These are phyloP conservation scores for Lentinula sp. DNA, from an alignment of 768 basidiomycete genomes.

Conservation along the genomic window DNA sequence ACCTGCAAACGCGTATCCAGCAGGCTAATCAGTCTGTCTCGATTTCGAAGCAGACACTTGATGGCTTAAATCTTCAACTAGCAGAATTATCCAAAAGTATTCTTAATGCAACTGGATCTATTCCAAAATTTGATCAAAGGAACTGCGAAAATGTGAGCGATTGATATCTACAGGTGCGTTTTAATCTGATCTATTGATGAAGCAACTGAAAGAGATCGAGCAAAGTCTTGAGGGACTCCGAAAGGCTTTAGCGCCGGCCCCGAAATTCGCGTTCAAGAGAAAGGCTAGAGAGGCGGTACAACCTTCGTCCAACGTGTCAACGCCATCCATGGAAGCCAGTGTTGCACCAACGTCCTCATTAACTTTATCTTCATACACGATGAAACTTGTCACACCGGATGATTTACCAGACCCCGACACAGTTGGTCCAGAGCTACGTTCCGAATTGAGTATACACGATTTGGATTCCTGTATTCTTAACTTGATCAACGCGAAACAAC, in stretches of 20 bases:
- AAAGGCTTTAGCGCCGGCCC: slow-evolving; percentile 28
- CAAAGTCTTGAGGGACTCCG: slow-evolving; percentile 40
- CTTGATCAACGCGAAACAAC: slow-evolving; percentile 12
- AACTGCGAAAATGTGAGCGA: slow-evolving; percentile 59
- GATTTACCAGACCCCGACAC: slow-evolving; percentile 32
- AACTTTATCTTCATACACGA: slow-evolving; percentile 37
- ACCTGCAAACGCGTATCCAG: slow-evolving; percentile 32
- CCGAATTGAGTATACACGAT: slow-evolving; percentile 60
- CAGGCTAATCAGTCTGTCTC: slow-evolving; percentile 23
- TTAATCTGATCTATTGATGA: slow-evolving; percentile 8
- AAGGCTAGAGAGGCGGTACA: slow-evolving; percentile 21
- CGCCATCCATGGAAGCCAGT: neutral
- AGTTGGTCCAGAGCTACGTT: slow-evolving; percentile 21
- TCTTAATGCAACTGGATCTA: slow-evolving; percentile 53
- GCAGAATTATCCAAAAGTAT: slow-evolving; percentile 58
- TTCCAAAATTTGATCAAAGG: slow-evolving; percentile 72
- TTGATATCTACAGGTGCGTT: slow-evolving; percentile 3
- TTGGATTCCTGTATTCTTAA: slow-evolving; percentile 69
- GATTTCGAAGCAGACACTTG: slow-evolving; percentile 28
- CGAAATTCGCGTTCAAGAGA: slow-evolving; percentile 68
- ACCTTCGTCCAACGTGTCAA: slow-evolving; percentile 2
- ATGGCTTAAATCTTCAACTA: slow-evolving; percentile 41
- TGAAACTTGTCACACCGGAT: slow-evolving; percentile 38
- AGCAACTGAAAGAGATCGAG: slow-evolving; percentile 70
- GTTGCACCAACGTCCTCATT: slow-evolving; percentile 13